phyloP scores from a whole-genome alignment of 169 alveolate species.

The Eimeria sp. region DNA sequence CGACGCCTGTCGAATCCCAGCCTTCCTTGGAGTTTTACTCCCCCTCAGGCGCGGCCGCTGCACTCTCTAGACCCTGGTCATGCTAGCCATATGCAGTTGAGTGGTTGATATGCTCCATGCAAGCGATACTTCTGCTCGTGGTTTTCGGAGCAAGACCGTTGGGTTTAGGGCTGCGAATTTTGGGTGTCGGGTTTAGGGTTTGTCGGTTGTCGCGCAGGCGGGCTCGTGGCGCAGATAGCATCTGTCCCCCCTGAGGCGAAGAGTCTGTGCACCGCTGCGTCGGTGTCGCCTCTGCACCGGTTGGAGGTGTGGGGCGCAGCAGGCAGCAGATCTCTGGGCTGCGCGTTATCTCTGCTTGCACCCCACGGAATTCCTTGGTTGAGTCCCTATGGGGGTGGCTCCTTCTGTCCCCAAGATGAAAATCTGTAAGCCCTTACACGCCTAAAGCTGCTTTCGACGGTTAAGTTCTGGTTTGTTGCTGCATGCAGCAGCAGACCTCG shows the following conservation, averaged over 20 bases:
- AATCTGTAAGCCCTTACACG: neutral
- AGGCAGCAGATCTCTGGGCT: neutral
- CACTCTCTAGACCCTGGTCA: neutral
- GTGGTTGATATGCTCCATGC: neutral
- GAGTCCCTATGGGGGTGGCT: conserved; percentile 58
- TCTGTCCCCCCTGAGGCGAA: conserved; percentile 3
- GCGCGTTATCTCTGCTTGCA: conserved; percentile 21
- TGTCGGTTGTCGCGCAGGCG: conserved; percentile 2
- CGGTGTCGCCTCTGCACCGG: conserved; percentile 5
- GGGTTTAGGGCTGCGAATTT: neutral
- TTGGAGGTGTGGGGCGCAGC: conserved; percentile 68
- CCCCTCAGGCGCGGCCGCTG: conserved; percentile 42
- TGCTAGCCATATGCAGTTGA: too few relatives aligned
- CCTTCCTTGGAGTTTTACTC: conserved; percentile 41
- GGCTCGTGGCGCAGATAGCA: conserved; percentile 16
- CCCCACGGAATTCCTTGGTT: conserved; percentile 60
- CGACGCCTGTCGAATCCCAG: conserved; percentile 14
- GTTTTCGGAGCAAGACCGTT: neutral
- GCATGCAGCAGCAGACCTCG: neutral
- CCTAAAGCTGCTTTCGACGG: neutral
- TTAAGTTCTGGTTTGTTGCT: neutral
- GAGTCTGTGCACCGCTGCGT: neutral
- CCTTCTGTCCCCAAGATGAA: conserved; percentile 53
- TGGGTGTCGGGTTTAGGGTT: neutral
- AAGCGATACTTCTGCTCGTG: neutral